Evolutionary conservation across 2,329 filamentous ascomycete genomes (phyloP).

Genomic region (Emergomyces pasteurianus): DNA sequence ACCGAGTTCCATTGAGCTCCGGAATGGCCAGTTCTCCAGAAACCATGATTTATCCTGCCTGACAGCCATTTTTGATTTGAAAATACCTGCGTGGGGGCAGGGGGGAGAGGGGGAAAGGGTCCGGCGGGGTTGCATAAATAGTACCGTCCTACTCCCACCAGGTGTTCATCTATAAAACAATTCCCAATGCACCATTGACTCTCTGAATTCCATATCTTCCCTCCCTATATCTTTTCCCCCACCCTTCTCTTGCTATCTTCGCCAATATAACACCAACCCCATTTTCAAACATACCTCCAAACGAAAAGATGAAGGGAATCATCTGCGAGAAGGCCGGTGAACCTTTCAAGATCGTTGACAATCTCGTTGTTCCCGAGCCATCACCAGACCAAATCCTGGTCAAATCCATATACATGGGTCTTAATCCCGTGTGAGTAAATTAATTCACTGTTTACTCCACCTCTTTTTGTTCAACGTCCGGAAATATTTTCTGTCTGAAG

Average conservation of each 20-base stretch:
- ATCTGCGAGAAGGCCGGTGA: constrained; percentile 5
- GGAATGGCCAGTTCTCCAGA: too few species aligned
- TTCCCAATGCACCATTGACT: background rate
- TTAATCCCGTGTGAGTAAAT: constrained; percentile 21
- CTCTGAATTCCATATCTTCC: background rate
- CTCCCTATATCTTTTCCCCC: background rate
- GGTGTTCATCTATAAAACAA: too few species aligned
- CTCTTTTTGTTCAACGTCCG: background rate
- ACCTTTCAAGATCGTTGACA: constrained; percentile 5
- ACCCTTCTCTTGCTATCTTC: background rate
- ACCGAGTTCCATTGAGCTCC: too few species aligned
- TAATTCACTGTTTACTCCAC: background rate
- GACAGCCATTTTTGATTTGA: too few species aligned
- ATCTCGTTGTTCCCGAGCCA: constrained; percentile 6
- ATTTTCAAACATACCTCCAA: background rate
- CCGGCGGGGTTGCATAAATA: too few species aligned
- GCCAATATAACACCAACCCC: background rate
- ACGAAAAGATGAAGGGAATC: constrained; percentile 5
- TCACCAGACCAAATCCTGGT: constrained; percentile 19
- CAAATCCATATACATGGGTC: constrained; percentile 19
- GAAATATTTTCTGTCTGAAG: background rate
- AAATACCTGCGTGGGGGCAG: too few species aligned
- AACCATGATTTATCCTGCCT: background rate
- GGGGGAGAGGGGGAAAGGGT: too few species aligned
- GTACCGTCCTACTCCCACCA: background rate